Evolutionary conservation across 1,284 basidiomycete species (phyloP).

Genomic region (Lentinus polychrous): DNA sequence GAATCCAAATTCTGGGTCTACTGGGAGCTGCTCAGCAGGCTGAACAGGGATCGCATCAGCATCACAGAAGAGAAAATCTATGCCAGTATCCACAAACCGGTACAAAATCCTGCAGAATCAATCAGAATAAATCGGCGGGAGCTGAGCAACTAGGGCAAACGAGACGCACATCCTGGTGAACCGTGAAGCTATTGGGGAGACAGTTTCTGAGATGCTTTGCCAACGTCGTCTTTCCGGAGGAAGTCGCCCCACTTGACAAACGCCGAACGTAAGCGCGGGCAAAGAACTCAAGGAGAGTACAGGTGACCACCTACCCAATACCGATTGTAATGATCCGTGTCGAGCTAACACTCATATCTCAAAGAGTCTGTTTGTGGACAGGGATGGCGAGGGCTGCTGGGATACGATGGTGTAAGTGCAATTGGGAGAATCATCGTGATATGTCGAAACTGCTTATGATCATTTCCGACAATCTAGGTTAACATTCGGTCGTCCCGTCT

Average conservation of each 20-base stretch:
- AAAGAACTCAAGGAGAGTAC: too few relatives aligned
- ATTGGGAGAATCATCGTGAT: too few relatives aligned
- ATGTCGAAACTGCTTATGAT: too few relatives aligned
- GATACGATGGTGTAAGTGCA: too few relatives aligned
- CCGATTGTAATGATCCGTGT: slow-evolving; percentile 53
- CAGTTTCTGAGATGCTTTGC: slow-evolving; percentile 82
- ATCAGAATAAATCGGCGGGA: neutral
- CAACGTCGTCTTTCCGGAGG: slow-evolving; percentile 91
- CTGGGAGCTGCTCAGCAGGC: slow-evolving; percentile 77
- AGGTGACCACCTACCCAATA: slow-evolving; percentile 43
- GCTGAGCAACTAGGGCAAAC: slow-evolving; percentile 2
- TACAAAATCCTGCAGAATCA: slow-evolving; percentile 67
- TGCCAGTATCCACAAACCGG: slow-evolving; percentile 52
- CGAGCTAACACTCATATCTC: neutral
- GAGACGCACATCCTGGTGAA: slow-evolving; percentile 84
- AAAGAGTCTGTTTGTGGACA: too few relatives aligned
- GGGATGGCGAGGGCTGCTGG: too few relatives aligned
- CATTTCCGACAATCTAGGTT: too few relatives aligned
- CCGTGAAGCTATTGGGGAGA: slow-evolving; percentile 70
- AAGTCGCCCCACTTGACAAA: slow-evolving; percentile 60
- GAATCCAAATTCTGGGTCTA: slow-evolving; percentile 70
- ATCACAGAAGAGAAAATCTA: neutral
- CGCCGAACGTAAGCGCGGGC: too few relatives aligned
- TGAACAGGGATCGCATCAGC: slow-evolving; percentile 23
- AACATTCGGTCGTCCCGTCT: too few relatives aligned